Percentiles rank a stretch among this genome's conserved stretches.
Evolutionary conservation across 73 alveolate species (phyloP).

Genomic region (Breviolum minutum): DNA sequence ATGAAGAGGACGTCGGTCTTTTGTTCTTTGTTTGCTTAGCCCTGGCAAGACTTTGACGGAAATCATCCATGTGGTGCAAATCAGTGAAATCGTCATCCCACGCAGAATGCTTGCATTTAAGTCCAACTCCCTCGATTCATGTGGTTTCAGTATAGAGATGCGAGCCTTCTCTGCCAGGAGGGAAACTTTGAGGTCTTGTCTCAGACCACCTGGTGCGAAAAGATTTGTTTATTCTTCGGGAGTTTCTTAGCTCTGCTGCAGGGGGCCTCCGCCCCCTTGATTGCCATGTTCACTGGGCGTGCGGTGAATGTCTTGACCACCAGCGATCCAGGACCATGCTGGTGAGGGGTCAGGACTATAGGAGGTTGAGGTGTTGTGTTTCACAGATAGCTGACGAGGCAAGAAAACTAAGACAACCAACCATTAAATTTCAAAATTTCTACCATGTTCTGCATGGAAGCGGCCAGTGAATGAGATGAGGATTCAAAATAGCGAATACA

Average conservation of each 20-base stretch:
- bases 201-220: constrained; percentile 61
- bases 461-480: too few species aligned
- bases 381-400: too few species aligned
- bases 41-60: too few species aligned
- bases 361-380: too few species aligned
- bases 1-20: background rate
- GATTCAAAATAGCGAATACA: too few species aligned
- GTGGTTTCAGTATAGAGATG: background rate
- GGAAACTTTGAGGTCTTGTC: constrained; percentile 61
- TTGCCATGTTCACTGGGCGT: constrained; percentile 26
- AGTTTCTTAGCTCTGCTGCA: constrained; percentile 77
- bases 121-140: background rate
- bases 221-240: constrained; percentile 51
- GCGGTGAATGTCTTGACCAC: constrained; percentile 27
- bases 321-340: constrained; percentile 18
- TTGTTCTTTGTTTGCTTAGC: too few species aligned
- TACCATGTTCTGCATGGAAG: too few species aligned
- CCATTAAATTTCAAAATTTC: background rate
- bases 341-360: background rate
- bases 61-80: too few species aligned
- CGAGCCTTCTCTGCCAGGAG: background rate
- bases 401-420: background rate
- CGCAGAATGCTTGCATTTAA: background rate
- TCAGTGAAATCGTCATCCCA: too few species aligned
- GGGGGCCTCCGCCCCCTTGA: constrained; percentile 57